These are phyloP conservation scores for Picea sitchensis DNA, from an alignment of 75 land plant species.

Conservation along the genomic window DNA sequence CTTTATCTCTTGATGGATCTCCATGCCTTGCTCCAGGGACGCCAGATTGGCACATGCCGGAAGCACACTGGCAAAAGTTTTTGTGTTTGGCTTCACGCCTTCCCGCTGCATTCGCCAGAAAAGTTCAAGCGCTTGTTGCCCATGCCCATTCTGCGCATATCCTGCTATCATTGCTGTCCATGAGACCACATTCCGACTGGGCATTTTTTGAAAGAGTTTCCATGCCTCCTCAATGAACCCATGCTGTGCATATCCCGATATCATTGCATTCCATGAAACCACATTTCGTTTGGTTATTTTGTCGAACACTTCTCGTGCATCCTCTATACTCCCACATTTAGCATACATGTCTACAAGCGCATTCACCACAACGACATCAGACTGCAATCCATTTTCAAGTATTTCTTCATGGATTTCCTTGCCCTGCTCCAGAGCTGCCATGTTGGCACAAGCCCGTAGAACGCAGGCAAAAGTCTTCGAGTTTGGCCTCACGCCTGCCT, in stretches of 20 bases:
- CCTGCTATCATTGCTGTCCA: conserved; percentile 44
- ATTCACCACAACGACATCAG: not conserved
- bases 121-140: conserved; percentile 21
- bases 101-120: conserved; percentile 14
- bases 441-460: not conserved
- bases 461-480: not conserved
- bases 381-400: not conserved
- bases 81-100: conserved; percentile 21
- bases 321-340: not conserved
- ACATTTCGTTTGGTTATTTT: too few relatives aligned
- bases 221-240: not conserved
- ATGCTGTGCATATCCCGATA: not conserved
- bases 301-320: too few relatives aligned
- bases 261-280: too few relatives aligned
- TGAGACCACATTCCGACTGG: conserved; percentile 15
- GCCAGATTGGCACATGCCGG: conserved; percentile 19
- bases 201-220: conserved; percentile 1
- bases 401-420: not conserved
- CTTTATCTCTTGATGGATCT: conserved; percentile 16
- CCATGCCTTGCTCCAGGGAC: conserved; percentile 15
- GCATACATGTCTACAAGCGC: not conserved
- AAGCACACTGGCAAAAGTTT: conserved; percentile 26
- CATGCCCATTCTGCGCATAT: conserved; percentile 20
- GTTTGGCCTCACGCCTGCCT: not conserved
- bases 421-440: not conserved